Base-by-base conservation (phyloP, 768 basidiomycete species). In the Lyophyllum shimeji region DNA sequence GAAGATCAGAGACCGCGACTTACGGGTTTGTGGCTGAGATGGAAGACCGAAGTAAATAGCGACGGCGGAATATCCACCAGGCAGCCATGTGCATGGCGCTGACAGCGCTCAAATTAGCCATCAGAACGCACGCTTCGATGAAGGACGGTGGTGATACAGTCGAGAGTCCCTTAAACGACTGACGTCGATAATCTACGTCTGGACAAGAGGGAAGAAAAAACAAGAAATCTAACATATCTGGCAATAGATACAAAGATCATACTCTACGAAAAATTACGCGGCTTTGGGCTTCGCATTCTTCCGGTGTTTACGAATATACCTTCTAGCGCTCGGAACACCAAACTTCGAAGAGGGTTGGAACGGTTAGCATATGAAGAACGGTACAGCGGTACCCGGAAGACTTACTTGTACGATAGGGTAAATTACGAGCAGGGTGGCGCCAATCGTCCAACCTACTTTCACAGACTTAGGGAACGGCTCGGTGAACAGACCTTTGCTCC, bases 391-490 rank as follows among this genome's bases (percentile, higher is more conserved):
- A 31, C 21, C 56, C 23, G 29, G 46, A 43, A 53, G 40, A 69
- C 84, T 67, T 63, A 90, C 90, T 79, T 82, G 79, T 12, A 86
- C 67, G 13, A 74, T 71, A 15, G 91, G 89, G 76, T 93, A 93
- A 50, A 88, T 65, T 17, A 87, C 73, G 57, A 93, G 72, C 45
- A 88, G 65, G n/a, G 66, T 65, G 20, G 72, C 79, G 24, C 83
- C 88, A 12, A 83, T 61, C n/a, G 71, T 66, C 87, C 89, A 90
- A 11, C 84, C 85, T 77, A 79, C 79, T 71, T 80, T 83, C 57
- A 93, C 87, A 51, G 64, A 58, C 49, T 61, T 60, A 13, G 92
- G 92, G 13, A 90, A 68, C 21, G 89, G 85, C 61, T 75, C 81
- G 17, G 75, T 69, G 65, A 86, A 93, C 67, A 84, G 81, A 11